Evolutionary conservation across 768 basidiomycete species (phyloP).

Genomic region (Gloeopeniophorella convolvens): DNA sequence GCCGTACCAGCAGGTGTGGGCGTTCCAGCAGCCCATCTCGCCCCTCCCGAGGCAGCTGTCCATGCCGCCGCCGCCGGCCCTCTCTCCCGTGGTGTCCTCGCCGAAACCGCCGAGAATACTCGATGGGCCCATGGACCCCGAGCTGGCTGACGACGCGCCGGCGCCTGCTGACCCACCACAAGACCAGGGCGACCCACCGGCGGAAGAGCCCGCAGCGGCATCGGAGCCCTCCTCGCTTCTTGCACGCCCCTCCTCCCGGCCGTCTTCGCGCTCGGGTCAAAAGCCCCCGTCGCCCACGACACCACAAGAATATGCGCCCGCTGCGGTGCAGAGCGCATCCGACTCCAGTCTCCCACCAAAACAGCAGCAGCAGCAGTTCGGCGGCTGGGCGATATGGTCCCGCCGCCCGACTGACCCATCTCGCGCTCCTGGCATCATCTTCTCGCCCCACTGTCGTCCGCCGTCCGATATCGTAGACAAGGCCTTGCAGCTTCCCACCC

Average conservation of each 20-base stretch:
- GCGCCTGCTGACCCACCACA: not conserved
- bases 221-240: too few species aligned
- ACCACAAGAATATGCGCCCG: not conserved
- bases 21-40: slow-evolving; percentile 42
- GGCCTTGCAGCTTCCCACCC: slow-evolving; percentile 49
- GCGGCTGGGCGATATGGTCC: slow-evolving; percentile 63
- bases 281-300: not conserved
- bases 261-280: slow-evolving; percentile 8
- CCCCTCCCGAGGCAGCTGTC: slow-evolving; percentile 60
- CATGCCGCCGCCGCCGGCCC: slow-evolving; percentile 34
- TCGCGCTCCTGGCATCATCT: slow-evolving; percentile 62
- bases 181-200: not conserved
- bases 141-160: slow-evolving; percentile 1
- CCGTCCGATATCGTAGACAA: slow-evolving; percentile 50
- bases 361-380: slow-evolving; percentile 1
- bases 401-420: slow-evolving; percentile 60
- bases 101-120: slow-evolving; percentile 14
- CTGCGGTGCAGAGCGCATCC: not conserved
- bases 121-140: slow-evolving; percentile 15
- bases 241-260: too few species aligned
- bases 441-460: slow-evolving; percentile 57
- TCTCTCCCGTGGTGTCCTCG: slow-evolving; percentile 12
- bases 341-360: not conserved
- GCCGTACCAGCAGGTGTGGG: slow-evolving; percentile 40
- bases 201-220: not conserved